These are phyloP conservation scores for Hortiboletus rubellus DNA, from an alignment of 1,284 basidiomycete genomes.

Conservation along the genomic window DNA sequence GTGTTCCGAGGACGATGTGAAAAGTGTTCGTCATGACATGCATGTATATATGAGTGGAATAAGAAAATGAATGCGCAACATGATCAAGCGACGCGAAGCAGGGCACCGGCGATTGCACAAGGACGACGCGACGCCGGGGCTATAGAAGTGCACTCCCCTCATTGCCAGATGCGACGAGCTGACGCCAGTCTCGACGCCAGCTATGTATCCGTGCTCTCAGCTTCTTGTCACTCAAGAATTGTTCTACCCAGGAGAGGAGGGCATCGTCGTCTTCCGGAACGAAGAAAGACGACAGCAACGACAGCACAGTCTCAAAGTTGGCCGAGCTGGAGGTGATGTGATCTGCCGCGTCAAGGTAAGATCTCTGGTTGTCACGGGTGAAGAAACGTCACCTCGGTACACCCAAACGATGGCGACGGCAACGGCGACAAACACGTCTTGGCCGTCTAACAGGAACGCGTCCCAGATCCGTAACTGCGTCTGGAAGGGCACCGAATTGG, in stretches of 20 bases:
- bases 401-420: slow-evolving; percentile 90
- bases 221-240: slow-evolving; percentile 68
- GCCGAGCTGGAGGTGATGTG: slow-evolving; percentile 73
- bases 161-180: slow-evolving; percentile 63
- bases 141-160: slow-evolving; percentile 67
- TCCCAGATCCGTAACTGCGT: slow-evolving; percentile 96
- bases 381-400: slow-evolving; percentile 62
- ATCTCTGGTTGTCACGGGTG: neutral
- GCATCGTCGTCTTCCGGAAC: slow-evolving; percentile 85
- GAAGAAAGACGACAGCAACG: slow-evolving; percentile 88
- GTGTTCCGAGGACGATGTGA: slow-evolving; percentile 23
- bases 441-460: slow-evolving; percentile 86
- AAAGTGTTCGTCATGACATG: slow-evolving; percentile 20
- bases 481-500: slow-evolving; percentile 95
- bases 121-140: slow-evolving; percentile 5
- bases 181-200: slow-evolving; percentile 76
- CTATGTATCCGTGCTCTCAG: slow-evolving; percentile 64
- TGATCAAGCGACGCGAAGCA: slow-evolving; percentile 12
- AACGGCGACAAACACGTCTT: slow-evolving; percentile 84
- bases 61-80: slow-evolving; percentile 5
- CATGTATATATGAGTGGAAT: slow-evolving; percentile 30
- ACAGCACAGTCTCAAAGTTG: slow-evolving; percentile 90
- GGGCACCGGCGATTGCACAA: neutral
- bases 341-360: slow-evolving; percentile 49
- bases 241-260: slow-evolving; percentile 79